phyloP scores from a whole-genome alignment of 345 rosid species.

The Erodium maritimum region DNA sequence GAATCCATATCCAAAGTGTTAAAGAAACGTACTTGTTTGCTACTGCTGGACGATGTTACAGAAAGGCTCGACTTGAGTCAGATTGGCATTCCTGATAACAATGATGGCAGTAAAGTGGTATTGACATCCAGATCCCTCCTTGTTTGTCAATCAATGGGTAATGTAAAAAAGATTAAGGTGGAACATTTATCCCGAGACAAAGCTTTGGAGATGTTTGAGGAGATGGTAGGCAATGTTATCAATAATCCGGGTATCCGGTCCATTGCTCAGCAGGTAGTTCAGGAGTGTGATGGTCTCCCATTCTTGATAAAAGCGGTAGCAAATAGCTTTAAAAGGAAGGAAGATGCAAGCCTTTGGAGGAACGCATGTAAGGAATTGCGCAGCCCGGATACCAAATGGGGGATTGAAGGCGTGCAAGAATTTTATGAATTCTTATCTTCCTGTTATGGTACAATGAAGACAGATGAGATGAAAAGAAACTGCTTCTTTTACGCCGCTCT shows the following conservation, averaged over 20 bases:
- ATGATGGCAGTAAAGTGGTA: conserved; percentile 2
- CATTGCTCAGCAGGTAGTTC: background rate
- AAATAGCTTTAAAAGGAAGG: background rate
- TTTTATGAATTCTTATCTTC: background rate
- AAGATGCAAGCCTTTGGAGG: background rate
- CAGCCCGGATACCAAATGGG: background rate
- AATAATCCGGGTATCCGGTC: background rate
- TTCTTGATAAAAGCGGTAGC: background rate
- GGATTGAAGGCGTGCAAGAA: background rate
- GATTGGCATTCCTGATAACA: conserved; percentile 4
- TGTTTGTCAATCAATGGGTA: conserved; percentile 1
- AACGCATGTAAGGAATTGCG: background rate
- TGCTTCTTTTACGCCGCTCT: background rate
- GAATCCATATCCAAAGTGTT: background rate
- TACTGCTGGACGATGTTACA: conserved; percentile 8
- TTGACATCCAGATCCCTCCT: conserved; percentile 3
- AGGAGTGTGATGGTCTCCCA: background rate
- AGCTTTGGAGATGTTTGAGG: background rate
- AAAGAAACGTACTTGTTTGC: background rate
- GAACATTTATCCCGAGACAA: background rate
- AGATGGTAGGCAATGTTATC: background rate
- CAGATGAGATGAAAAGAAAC: background rate
- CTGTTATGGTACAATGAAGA: background rate
- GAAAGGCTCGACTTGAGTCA: background rate
- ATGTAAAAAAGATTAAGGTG: background rate